Conservation (phyloP, 352 stramenopile species). For the Pythium periplocum region DNA sequence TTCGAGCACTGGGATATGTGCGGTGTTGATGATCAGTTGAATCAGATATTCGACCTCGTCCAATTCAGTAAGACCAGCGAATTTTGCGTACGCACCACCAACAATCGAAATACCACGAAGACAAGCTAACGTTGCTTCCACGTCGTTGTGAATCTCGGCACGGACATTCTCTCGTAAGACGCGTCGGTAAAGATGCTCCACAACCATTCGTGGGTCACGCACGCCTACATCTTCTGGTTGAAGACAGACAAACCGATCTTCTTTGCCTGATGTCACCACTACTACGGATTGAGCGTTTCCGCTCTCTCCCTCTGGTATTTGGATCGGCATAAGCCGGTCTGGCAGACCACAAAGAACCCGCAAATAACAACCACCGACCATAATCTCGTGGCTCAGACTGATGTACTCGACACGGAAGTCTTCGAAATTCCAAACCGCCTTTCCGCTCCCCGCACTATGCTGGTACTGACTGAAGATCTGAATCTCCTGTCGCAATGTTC, state of each 20-base stretch:
- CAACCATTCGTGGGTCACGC: conserved; percentile 39
- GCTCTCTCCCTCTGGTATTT: too few species aligned
- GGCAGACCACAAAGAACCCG: conserved; percentile 45
- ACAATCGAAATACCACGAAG: conserved; percentile 65
- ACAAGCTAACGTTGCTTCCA: conserved; percentile 54
- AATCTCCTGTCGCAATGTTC: conserved; percentile 80
- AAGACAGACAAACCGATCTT: conserved; percentile 55
- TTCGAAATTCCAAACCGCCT: conserved; percentile 94
- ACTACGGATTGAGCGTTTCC: too few species aligned
- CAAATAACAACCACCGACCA: conserved; percentile 90
- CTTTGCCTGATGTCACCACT: conserved; percentile 1
- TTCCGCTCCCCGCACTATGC: conserved; percentile 48
- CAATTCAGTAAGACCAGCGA: conserved; percentile 33
- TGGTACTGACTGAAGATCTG: conserved; percentile 77
- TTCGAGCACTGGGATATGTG: conserved; percentile 53
- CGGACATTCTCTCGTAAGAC: conserved; percentile 74
- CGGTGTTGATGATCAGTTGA: conserved; percentile 55
- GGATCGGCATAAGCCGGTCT: neutral
- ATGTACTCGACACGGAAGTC: conserved; percentile 92
- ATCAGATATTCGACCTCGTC: conserved; percentile 71
- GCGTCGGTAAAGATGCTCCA: conserved; percentile 61
- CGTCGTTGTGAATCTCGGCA: conserved; percentile 59
- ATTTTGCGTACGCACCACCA: conserved; percentile 37
- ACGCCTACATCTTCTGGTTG: conserved; percentile 50
- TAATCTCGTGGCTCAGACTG: conserved; percentile 81